A percentile compares a stretch with the other conserved stretches of the same genome.
Conservation (phyloP, 352 stramenopile species). For the Pseudoperonospora humuli region DNA sequence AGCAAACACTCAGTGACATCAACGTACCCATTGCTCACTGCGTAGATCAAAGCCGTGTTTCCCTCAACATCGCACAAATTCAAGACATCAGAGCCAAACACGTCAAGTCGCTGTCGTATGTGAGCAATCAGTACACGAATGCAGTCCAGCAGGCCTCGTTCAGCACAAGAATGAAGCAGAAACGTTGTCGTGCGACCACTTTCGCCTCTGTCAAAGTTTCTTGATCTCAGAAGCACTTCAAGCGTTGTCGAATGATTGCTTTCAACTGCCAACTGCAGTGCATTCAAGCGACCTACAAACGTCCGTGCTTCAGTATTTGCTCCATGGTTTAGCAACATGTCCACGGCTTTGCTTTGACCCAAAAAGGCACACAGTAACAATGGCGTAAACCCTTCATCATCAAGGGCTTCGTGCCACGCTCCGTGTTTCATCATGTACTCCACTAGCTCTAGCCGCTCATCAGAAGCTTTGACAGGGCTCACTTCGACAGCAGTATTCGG, state of each 20-base stretch:
- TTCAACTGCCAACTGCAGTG: too few relatives aligned
- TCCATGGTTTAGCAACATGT: conserved; percentile 62
- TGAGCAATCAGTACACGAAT: conserved; percentile 41
- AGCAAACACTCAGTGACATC: conserved; percentile 52
- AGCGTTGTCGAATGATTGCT: too few relatives aligned
- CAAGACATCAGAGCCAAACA: too few relatives aligned
- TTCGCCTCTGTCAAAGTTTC: too few relatives aligned
- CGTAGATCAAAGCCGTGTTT: too few relatives aligned
- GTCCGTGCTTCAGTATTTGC: conserved; percentile 47
- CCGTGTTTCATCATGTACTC: conserved; percentile 85
- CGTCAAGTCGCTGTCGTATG: conserved; percentile 25
- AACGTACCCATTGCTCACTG: conserved; percentile 44
- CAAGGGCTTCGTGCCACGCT: conserved; percentile 66
- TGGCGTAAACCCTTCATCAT: conserved; percentile 60
- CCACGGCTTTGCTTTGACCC: conserved; percentile 49
- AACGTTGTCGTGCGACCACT: too few relatives aligned
- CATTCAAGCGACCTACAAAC: conserved; percentile 17
- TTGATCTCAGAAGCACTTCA: too few relatives aligned
- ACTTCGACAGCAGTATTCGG: neutral
- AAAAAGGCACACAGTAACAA: conserved; percentile 49
- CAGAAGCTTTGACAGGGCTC: conserved; percentile 7
- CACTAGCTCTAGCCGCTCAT: conserved; percentile 42
- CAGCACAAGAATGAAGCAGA: too few relatives aligned
- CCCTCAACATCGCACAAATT: too few relatives aligned
- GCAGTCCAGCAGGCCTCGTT: conserved; percentile 47